These are phyloP conservation scores for Nakaseomyces nivariensis DNA, from an alignment of 1,139 yeast species.

Conservation along the genomic window DNA sequence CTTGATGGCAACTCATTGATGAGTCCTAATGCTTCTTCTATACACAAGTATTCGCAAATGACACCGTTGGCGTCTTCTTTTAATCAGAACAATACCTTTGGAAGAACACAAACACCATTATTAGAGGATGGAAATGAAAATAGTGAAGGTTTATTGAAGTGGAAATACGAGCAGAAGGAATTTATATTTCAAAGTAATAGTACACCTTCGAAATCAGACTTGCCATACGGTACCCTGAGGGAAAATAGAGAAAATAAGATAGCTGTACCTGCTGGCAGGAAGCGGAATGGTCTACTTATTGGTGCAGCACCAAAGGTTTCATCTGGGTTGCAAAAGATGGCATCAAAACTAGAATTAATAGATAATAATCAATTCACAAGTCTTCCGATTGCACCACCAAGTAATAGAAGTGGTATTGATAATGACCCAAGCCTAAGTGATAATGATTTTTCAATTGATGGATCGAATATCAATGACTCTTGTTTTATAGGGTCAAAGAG, in stretches of 20 bases:
- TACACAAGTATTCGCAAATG: slow-evolving; percentile 12
- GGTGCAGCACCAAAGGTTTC: slow-evolving; percentile 21
- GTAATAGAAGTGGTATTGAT: background rate
- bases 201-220: slow-evolving; percentile 19
- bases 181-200: slow-evolving; percentile 25
- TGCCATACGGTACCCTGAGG: background rate
- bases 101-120: background rate
- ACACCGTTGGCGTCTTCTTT: background rate
- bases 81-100: background rate
- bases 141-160: slow-evolving; percentile 11
- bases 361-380: slow-evolving; percentile 24
- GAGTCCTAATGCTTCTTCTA: slow-evolving; percentile 9
- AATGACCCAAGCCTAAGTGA: slow-evolving; percentile 4
- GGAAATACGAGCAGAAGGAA: slow-evolving; percentile 23
- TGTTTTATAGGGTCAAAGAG: slow-evolving; percentile 5
- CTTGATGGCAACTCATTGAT: slow-evolving; percentile 20
- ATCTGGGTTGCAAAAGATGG: slow-evolving; percentile 15
- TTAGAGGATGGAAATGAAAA: slow-evolving; percentile 10
- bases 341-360: slow-evolving; percentile 25
- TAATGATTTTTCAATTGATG: slow-evolving; percentile 3
- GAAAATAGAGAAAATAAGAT: slow-evolving; percentile 6
- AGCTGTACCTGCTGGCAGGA: slow-evolving; percentile 10
- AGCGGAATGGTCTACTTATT: slow-evolving; percentile 18
- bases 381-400: slow-evolving; percentile 26
- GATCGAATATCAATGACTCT: background rate